Evolutionary conservation across 1,139 yeast species (phyloP).

Genomic region (Yamadazyma membranifaciens): DNA sequence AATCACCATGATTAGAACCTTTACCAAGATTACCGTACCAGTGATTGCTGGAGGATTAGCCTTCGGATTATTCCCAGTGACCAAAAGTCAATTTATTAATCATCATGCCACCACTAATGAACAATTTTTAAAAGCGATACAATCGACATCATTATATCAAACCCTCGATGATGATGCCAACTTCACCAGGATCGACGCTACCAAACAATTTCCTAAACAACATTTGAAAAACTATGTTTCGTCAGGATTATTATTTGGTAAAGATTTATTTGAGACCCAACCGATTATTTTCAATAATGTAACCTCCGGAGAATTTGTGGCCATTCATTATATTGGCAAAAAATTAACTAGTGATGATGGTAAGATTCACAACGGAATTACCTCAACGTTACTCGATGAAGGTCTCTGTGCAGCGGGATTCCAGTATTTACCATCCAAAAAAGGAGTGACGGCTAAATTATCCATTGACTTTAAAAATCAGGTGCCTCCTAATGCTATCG

Average conservation of each 20-base stretch:
- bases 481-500: conserved; percentile 62
- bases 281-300: conserved; percentile 57
- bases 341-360: conserved; percentile 68
- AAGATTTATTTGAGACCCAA: conserved; percentile 60
- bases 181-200: conserved; percentile 26
- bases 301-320: conserved; percentile 47
- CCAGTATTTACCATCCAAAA: conserved; percentile 71
- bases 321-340: conserved; percentile 70
- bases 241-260: conserved; percentile 64
- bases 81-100: conserved; percentile 31
- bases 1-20: conserved; percentile 25
- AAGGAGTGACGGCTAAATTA: conserved; percentile 89
- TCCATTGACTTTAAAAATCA: conserved; percentile 66
- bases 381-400: conserved; percentile 84
- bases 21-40: conserved; percentile 30
- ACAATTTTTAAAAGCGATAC: conserved; percentile 30
- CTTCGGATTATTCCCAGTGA: conserved; percentile 41
- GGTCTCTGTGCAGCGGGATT: conserved; percentile 86
- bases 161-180: conserved; percentile 26
- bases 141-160: conserved; percentile 31
- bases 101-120: conserved; percentile 28
- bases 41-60: conserved; percentile 48
- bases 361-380: conserved; percentile 81
- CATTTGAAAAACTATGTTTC: conserved; percentile 65
- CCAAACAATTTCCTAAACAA: conserved; percentile 55